Evolutionary conservation across 495 filamentous ascomycete genomes (phyloP), one percentile per base, ranked within the genome.

Genomic region (Mytilinidion resinicola): DNA sequence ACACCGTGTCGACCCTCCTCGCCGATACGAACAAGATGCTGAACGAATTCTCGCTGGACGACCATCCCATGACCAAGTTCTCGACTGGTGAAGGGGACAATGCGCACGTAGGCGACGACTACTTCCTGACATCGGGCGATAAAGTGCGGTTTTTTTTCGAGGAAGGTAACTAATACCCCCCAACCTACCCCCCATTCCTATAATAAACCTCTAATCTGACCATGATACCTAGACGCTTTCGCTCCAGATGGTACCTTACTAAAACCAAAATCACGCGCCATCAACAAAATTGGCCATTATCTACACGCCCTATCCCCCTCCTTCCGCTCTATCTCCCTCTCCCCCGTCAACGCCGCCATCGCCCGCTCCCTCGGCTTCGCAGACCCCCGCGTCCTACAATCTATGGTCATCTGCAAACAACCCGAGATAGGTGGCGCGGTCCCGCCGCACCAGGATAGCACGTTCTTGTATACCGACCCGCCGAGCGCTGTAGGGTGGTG

Each of bases 81-180:
- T 85, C 84, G 14, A 95, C 91, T 1, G 91, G 90, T 66, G 78
- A 82, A 46, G 63, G 55, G 9, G 78, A 83, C 39, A 61, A 42
- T 38, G 60, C 64, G 12, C 93, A 98, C 73, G 87, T 96, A 20
- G 91, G 93, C 58, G 93, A 98, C 75, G 82, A 87, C 70, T 98
- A 98, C 82, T 98, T 98, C 74, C 82, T 98, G 0, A 76, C 73
- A 2, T 90, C 85, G 1, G 89, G 88, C 53, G 88, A 96, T 78
- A 95, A 97, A 66, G 77, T 98, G 49, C 85, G 88, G 52, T 96
- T 92, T 78, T 98, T 98, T 83, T 96, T 98, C 77, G 93, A 98
- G 70, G 88, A 91, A 67, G 84, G 82, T 72, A 57, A 11, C 76
- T 75, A 36, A 75, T 78, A 66, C 64, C 62, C 44, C 30, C 46